These are phyloP conservation scores for Eimeria brunetti DNA, from an alignment of 169 alveolate species.

Conservation along the genomic window DNA sequence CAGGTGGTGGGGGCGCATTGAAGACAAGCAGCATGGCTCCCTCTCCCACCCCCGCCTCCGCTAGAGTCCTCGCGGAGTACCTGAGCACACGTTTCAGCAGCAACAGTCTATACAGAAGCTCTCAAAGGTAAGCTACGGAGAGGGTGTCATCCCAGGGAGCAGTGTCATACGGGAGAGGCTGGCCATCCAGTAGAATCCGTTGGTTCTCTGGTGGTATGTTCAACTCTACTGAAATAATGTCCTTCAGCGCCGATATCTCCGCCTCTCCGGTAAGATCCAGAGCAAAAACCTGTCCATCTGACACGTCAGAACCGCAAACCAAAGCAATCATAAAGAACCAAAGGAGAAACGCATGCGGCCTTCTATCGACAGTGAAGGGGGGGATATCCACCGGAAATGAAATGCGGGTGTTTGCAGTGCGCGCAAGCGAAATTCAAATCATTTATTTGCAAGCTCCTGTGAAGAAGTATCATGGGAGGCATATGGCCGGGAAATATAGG, in stretches of 20 bases:
- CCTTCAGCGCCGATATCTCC: slow-evolving; percentile 48
- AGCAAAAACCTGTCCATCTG: slow-evolving; percentile 56
- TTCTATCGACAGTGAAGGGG: background rate
- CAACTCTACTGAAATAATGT: slow-evolving; percentile 54
- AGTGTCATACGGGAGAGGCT: slow-evolving; percentile 36
- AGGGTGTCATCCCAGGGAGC: background rate
- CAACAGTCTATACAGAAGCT: background rate
- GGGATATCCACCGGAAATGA: background rate
- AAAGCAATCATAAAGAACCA: background rate
- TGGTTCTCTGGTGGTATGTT: slow-evolving; percentile 55
- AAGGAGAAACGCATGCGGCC: background rate
- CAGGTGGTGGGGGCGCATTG: slow-evolving; percentile 17
- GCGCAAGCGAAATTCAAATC: background rate
- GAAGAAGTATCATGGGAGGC: background rate
- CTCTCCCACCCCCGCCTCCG: slow-evolving; percentile 67
- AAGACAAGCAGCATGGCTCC: slow-evolving; percentile 71
- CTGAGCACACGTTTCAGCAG: background rate
- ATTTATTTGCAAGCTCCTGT: background rate
- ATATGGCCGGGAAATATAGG: background rate
- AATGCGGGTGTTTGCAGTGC: background rate
- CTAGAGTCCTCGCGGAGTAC: slow-evolving; percentile 52
- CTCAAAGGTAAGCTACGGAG: background rate
- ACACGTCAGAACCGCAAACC: background rate
- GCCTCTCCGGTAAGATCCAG: slow-evolving; percentile 69
- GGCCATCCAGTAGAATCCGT: slow-evolving; percentile 55